These are phyloP conservation scores for Amphibolis antarctica DNA, from an alignment of 106 monocot species.

Conservation along the genomic window DNA sequence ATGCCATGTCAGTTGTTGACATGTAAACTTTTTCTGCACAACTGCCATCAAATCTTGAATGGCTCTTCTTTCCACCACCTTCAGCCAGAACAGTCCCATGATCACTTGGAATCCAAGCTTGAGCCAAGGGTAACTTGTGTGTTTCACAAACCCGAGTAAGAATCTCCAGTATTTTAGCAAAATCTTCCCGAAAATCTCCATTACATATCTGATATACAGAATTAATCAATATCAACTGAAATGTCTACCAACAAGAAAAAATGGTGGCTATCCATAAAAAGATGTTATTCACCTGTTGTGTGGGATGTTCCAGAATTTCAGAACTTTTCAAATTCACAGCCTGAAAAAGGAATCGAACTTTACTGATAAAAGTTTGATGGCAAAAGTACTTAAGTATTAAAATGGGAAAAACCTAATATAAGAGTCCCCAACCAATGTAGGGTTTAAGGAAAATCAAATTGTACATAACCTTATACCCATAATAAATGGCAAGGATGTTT, in stretches of 20 bases:
- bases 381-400: no score
- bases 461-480: no score
- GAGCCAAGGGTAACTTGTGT: slow-evolving; percentile 67
- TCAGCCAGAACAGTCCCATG: slow-evolving; percentile 46
- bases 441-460: no score
- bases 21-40: slow-evolving; percentile 65
- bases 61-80: slow-evolving; percentile 48
- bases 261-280: background rate
- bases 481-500: no score
- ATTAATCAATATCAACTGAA: background rate
- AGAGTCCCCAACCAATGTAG: no score
- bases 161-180: slow-evolving; percentile 68
- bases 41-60: slow-evolving; percentile 55
- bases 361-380: background rate
- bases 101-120: slow-evolving; percentile 79
- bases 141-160: slow-evolving; percentile 52
- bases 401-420: no score
- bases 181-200: slow-evolving; percentile 52
- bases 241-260: background rate
- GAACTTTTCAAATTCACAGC: slow-evolving; percentile 72
- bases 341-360: slow-evolving; percentile 34
- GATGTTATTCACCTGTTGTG: slow-evolving; percentile 34
- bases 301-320: slow-evolving; percentile 45
- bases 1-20: slow-evolving; percentile 72
- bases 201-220: slow-evolving; percentile 39